A percentile compares a stretch with the other conserved stretches of the same genome.
Evolutionary conservation across 129 eudicot species (phyloP).

Genomic region (Centella asiatica): DNA sequence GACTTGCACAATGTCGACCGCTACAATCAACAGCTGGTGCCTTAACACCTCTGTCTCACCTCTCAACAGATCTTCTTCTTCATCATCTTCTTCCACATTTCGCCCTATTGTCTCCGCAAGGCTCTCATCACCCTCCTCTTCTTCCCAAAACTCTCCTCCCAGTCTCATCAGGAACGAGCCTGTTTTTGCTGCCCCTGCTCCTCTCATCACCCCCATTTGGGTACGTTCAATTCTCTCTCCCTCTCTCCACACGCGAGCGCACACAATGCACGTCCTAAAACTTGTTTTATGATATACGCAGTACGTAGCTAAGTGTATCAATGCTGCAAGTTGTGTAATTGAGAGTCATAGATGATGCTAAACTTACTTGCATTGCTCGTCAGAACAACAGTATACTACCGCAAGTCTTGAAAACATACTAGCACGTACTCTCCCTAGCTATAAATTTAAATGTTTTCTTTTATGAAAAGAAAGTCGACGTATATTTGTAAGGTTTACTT

Average conservation of each 20-base stretch:
- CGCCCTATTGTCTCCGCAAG: slow-evolving; percentile 37
- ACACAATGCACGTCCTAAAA: not conserved
- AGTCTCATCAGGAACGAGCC: slow-evolving; percentile 80
- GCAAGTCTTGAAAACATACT: too few species aligned
- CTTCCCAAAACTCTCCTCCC: slow-evolving; percentile 37
- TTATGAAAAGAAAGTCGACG: too few species aligned
- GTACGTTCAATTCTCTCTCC: slow-evolving; percentile 38
- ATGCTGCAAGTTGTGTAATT: too few species aligned
- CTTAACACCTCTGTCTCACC: slow-evolving; percentile 40
- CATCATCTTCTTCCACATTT: slow-evolving; percentile 23
- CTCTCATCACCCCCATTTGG: slow-evolving; percentile 70
- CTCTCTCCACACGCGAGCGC: not conserved
- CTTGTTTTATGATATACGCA: too few species aligned
- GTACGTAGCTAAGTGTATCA: too few species aligned
- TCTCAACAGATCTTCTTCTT: slow-evolving; percentile 22
- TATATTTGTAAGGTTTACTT: too few species aligned
- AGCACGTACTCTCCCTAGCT: too few species aligned
- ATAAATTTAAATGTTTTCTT: too few species aligned
- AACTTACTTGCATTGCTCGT: too few species aligned
- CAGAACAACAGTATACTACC: too few species aligned
- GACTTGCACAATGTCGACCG: slow-evolving; percentile 52
- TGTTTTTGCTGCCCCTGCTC: slow-evolving; percentile 86
- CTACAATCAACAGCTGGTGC: slow-evolving; percentile 34
- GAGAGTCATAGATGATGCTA: too few species aligned
- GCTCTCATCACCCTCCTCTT: slow-evolving; percentile 29